Percentiles rank a stretch among this genome's conserved stretches.
phyloP scores from a whole-genome alignment of 345 rosid species.

The Gynandropsis gynandra region DNA sequence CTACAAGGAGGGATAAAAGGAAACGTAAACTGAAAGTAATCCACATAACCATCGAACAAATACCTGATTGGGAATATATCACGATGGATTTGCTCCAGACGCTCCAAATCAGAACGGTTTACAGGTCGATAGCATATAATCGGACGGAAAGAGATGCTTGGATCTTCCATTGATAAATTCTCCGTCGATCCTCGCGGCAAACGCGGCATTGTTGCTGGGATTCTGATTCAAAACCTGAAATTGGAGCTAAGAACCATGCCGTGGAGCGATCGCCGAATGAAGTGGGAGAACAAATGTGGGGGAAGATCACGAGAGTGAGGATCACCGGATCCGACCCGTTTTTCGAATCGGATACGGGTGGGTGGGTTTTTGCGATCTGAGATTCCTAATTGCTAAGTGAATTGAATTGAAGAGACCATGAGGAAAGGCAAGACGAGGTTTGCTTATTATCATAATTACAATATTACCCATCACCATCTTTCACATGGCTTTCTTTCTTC shows the following conservation, averaged over 20 bases:
- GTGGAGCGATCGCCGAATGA: constrained; percentile 22
- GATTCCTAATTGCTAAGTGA: constrained; percentile 12
- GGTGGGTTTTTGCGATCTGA: constrained; percentile 7
- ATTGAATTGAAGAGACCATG: constrained; percentile 20
- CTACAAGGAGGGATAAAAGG: constrained; percentile 13
- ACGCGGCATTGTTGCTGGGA: constrained; percentile 20
- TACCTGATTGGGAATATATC: constrained; percentile 86
- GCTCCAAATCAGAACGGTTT: constrained; percentile 65
- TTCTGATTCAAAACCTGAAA: constrained; percentile 11
- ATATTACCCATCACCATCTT: no score
- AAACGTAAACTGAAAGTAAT: constrained; percentile 11
- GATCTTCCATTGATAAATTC: constrained; percentile 44
- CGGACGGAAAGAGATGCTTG: constrained; percentile 39
- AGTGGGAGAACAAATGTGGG: no score
- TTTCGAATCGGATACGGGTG: constrained; percentile 15
- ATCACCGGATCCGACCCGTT: constrained; percentile 12
- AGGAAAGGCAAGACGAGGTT: no score
- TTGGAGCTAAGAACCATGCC: constrained; percentile 14
- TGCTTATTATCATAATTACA: no score
- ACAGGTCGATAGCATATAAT: constrained; percentile 65
- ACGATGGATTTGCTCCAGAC: constrained; percentile 62
- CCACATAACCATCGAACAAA: not conserved
- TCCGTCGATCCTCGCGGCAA: constrained; percentile 39
- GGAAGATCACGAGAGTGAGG: not conserved
- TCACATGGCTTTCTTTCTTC: no score